Percentiles rank a stretch among this genome's conserved stretches.
Conservation (phyloP, 2,329 filamentous ascomycete species). For the Diaporthe caulivora region DNA sequence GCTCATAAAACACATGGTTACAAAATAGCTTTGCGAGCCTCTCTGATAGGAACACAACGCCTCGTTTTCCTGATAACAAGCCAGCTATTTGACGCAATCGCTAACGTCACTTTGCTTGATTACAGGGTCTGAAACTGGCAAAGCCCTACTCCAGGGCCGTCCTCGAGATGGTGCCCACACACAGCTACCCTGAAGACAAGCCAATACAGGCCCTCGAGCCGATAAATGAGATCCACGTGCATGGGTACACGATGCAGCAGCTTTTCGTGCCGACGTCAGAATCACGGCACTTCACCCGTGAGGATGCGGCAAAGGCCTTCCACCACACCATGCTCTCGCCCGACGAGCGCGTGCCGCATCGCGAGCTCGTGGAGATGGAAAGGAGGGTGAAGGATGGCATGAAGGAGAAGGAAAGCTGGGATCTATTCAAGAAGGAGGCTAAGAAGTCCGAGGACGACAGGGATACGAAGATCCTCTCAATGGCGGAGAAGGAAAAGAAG, state of each 20-base stretch:
- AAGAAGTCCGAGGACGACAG: conserved; percentile 58
- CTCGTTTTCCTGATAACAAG: conserved; percentile 36
- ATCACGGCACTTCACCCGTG: conserved; percentile 72
- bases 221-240: conserved; percentile 75
- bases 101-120: conserved; percentile 39
- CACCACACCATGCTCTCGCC: conserved; percentile 70
- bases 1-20: conserved; percentile 78
- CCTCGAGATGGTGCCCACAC: conserved; percentile 83
- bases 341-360: conserved; percentile 72
- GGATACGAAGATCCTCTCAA: conserved; percentile 51
- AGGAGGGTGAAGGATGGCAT: conserved; percentile 57
- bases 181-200: conserved; percentile 64
- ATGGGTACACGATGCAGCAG: conserved; percentile 71
- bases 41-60: conserved; percentile 67
- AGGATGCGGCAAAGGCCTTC: conserved; percentile 75
- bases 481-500: conserved; percentile 52
- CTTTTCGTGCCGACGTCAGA: conserved; percentile 75
- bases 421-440: conserved; percentile 54
- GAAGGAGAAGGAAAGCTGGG: conserved; percentile 51
- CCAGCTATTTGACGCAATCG: conserved; percentile 38
- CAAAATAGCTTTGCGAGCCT: conserved; percentile 80
- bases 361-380: conserved; percentile 70
- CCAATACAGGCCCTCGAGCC: conserved; percentile 63
- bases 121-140: conserved; percentile 81
- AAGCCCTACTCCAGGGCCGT: conserved; percentile 82